A percentile compares a stretch with the other conserved stretches of the same genome.
phyloP scores from a whole-genome alignment of 2,329 filamentous ascomycete genomes.

The Xylaria sp. region DNA sequence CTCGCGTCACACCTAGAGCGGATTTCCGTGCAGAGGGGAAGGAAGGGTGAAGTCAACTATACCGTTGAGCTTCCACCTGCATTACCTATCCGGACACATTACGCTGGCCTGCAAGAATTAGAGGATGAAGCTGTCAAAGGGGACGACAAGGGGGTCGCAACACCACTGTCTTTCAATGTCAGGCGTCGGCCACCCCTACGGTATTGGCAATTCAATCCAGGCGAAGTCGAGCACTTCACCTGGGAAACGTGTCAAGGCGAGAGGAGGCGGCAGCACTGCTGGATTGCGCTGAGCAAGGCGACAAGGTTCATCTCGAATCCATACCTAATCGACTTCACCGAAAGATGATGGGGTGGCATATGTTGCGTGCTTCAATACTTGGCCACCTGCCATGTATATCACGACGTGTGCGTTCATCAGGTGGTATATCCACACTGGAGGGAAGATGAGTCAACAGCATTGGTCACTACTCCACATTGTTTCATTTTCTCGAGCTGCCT shows the following conservation, averaged over 20 bases:
- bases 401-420: background rate
- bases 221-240: slow-evolving; percentile 47
- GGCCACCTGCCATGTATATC: slow-evolving; percentile 9
- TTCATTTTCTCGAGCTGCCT: slow-evolving; percentile 23
- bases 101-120: slow-evolving; percentile 41
- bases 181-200: slow-evolving; percentile 45
- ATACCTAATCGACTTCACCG: slow-evolving; percentile 43
- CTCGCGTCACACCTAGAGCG: slow-evolving; percentile 39
- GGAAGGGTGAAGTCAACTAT: slow-evolving; percentile 37
- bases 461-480: slow-evolving; percentile 9
- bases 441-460: slow-evolving; percentile 20
- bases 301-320: slow-evolving; percentile 44
- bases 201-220: slow-evolving; percentile 49
- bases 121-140: slow-evolving; percentile 4
- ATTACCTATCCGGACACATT: slow-evolving; percentile 43
- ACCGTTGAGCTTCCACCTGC: slow-evolving; percentile 47
- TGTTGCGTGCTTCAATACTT: background rate
- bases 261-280: slow-evolving; percentile 41
- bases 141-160: background rate
- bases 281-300: slow-evolving; percentile 42
- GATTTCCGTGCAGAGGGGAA: slow-evolving; percentile 38
- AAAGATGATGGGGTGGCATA: slow-evolving; percentile 13
- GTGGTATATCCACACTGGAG: background rate
- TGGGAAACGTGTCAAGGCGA: slow-evolving; percentile 45
- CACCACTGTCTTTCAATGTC: slow-evolving; percentile 40